Conservation (phyloP, 2,329 filamentous ascomycete genomes). For the Boeremia exigua region DNA sequence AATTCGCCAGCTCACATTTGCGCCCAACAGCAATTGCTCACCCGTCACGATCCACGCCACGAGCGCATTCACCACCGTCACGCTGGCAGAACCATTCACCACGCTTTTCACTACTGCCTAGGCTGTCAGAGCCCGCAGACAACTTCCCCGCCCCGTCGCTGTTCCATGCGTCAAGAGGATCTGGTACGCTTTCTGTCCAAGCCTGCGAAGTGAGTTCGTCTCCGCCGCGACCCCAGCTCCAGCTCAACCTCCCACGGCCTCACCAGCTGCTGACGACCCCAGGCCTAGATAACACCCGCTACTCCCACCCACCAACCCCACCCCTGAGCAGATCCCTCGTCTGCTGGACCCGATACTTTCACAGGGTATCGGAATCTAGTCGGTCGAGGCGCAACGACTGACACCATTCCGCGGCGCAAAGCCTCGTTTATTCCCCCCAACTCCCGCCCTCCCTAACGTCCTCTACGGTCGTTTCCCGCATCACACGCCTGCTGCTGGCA, state of each 20-base stretch:
- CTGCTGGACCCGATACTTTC: conserved; percentile 85
- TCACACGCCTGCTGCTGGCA: conserved; percentile 74
- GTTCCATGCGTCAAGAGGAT: conserved; percentile 88
- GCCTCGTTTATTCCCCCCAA: conserved; percentile 82
- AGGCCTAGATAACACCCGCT: conserved; percentile 73
- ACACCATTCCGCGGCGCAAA: conserved; percentile 88
- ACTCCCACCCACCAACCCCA: conserved; percentile 45
- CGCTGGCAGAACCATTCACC: conserved; percentile 41
- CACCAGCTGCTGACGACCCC: conserved; percentile 20
- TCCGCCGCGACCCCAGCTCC: conserved; percentile 3
- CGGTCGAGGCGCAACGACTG: conserved; percentile 67
- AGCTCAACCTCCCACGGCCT: neutral
- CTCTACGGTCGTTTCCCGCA: conserved; percentile 65
- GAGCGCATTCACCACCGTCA: conserved; percentile 27
- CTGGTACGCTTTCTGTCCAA: conserved; percentile 92
- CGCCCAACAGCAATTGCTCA: conserved; percentile 30
- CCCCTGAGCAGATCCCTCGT: conserved; percentile 68
- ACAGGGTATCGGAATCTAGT: conserved; percentile 82
- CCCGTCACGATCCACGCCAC: conserved; percentile 12
- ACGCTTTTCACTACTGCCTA: conserved; percentile 36
- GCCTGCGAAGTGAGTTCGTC: conserved; percentile 79
- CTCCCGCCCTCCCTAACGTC: conserved; percentile 90
- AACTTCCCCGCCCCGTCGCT: conserved; percentile 28
- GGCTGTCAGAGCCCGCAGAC: conserved; percentile 48
- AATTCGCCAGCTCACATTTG: conserved; percentile 19